Evolutionary conservation across 768 basidiomycete species (phyloP), one percentile per base, ranked within the genome.

Genomic region (Mycena capillaripes): DNA sequence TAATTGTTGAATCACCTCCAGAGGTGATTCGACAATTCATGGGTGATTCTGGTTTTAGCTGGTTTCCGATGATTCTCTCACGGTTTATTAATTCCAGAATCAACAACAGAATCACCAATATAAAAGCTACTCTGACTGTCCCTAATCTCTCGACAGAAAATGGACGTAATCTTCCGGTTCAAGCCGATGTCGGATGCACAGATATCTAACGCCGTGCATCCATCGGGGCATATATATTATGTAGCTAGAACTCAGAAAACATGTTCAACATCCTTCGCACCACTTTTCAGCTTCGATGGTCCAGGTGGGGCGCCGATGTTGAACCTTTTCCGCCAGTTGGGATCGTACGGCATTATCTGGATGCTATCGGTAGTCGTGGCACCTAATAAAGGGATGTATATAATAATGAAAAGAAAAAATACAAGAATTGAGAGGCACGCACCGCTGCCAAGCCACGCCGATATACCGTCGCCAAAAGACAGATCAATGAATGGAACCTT

Each of bases 241-340:
- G 12, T 6, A 36, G 12, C n/a, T 23, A n/a, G n/a, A 46, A n/a
- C 36, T 70, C 34, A 74, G 25, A 75, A 72, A 6, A 69, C 65
- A 46, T 73, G 63, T 65, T 78, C 77, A 19, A 66, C 75, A 46
- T 78, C 77, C 25, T 71, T 71, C 10, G 55, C 72, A 16, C 66
- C 75, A 36, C 62, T 70, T n/a, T 12, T 52, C 29, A 76, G 40
- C 32, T 50, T 44, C 34, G 76, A 12, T 14, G 65, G 70, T 32
- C 36, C 40, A 1, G 76, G 71, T 8, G 76, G 74, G 2, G 52
- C 19, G 1, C 71, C 73, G 11, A 59, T 52, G 56, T 78, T 78
- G 52, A 78, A 70, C 21, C 48, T 23, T 46, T 74, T 71, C 23
- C 74, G 70, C 78, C 78, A 79, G 1, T 77, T 55, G 7, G 75